Evolutionary conservation across 1,284 basidiomycete species (phyloP), one percentile per base, ranked within the genome.

Genomic region (Microbotryomycetes sp.): DNA sequence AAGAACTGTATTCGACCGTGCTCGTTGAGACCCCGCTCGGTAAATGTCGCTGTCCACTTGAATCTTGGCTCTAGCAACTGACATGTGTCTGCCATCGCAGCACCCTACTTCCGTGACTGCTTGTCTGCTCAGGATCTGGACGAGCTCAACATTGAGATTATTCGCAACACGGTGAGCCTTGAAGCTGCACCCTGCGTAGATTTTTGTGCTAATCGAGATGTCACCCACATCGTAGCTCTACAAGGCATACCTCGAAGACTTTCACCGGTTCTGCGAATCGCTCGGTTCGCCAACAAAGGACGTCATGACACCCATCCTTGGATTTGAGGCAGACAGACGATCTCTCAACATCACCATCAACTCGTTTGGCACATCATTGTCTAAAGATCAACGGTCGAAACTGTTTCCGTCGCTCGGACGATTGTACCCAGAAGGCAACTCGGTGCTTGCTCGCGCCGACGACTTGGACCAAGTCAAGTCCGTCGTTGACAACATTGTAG

Each of bases 331-430:
- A 30, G 94, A 99, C 78, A 84, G 94, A 45, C 85, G 96, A 56
- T 88, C 92, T 3, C 87, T 98, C 77, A 98, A 98, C 80, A 97
- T 98, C 77, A 97, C 96, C 36, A 91, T 99, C 81, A 99, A 99
- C 81, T 97, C 94, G 26, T 96, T 98, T 76, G 88, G 88, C 68
- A 97, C 96, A 12, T 89, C 91, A 72, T 83, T 99, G 60, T 82
- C 87, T 49, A 99, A 98, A 76, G 94, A 98, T 74, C 87, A 92
- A 73, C 88, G 96, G 36, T 92, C 92, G n/a, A 86, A 87, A 68
- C 83, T 99, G 49, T 98, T 96, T 82, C 96, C 96, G 6, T 83
- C 86, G 23, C 89, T 98, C 61, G 96, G 96, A 14, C 84, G 88
- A 60, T 82, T 99, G 53, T 98, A 87, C 80, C 96, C 96, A 0